Evolutionary conservation across 2,329 filamentous ascomycete genomes (phyloP), one percentile per base, ranked within the genome.

Genomic region (Ramularia endophylla): DNA sequence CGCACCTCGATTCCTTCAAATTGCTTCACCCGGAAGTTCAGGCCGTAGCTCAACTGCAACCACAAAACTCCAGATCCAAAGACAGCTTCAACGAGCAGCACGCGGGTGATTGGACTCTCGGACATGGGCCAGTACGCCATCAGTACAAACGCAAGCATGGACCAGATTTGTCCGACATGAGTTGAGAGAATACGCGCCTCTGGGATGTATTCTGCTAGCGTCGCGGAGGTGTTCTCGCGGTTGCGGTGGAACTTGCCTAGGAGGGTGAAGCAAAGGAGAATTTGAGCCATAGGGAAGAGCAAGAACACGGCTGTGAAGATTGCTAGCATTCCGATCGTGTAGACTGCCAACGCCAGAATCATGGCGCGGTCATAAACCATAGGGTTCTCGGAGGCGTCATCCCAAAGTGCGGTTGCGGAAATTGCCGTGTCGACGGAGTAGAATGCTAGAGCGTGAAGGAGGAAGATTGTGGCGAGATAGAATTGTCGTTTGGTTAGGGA

Each of bases 251-350:
- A 35, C 5, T 38, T 35, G 17, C 31, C 28, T 11, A 53, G 36
- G n/a, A 48, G 22, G 16, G 28, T 43, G 8, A 38, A 39, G 11
- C 37, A 40, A 12, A 32, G 18, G 19, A 47, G 17, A 28, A 55
- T 39, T 38, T 55, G 52, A 2, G 40, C n/a, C 27, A 52, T 36
- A 3, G 52, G 52, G 34, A 52, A 51, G 13, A 52, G 15, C 32
- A 50, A 28, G 36, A 52, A 50, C 16, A 43, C 38, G 15, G 46
- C 44, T 8, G 39, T 25, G 42, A 52, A 52, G 27, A 50, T 19
- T 13, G 41, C 49, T 3, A 44, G n/a, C 25, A 46, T 41, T 17
- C 35, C 31, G n/a, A 46, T 36, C 12, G 25, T 28, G 8, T 40
- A 17, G 25, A 41, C 27, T 5, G 36, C 50, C 28, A 50, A 27